Evolutionary conservation across 2,329 filamentous ascomycete species (phyloP).

Genomic region (Fusarium verticillioides): DNA sequence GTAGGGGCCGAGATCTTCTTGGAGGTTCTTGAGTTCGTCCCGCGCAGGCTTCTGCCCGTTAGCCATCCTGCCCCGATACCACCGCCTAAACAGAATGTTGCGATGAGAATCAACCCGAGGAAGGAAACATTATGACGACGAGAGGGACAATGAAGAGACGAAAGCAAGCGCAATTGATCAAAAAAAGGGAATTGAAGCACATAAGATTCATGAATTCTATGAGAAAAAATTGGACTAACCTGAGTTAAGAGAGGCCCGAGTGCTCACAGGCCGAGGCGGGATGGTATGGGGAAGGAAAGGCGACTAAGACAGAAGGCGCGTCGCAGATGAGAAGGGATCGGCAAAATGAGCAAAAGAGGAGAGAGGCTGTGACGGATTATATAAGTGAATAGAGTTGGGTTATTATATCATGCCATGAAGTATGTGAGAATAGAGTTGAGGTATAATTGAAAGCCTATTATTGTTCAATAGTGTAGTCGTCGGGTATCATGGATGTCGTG

Average conservation of each 20-base stretch:
- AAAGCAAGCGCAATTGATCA: background rate
- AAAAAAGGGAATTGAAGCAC: background rate
- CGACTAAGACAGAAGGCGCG: constrained; percentile 36
- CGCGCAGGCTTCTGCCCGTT: constrained; percentile 48
- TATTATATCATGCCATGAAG: constrained; percentile 27
- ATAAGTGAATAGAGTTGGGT: background rate
- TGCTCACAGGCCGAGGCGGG: constrained; percentile 35
- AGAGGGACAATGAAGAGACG: constrained; percentile 1
- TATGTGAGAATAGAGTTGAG: constrained; percentile 1
- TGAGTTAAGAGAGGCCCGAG: constrained; percentile 33
- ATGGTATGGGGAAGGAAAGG: constrained; percentile 41
- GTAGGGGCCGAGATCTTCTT: constrained; percentile 50
- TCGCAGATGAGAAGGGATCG: constrained; percentile 33
- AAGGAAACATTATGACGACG: constrained; percentile 32
- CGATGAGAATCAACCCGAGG: constrained; percentile 47
- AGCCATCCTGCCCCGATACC: constrained; percentile 49
- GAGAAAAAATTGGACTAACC: constrained; percentile 33
- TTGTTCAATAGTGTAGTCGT: constrained; percentile 4
- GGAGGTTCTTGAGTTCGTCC: constrained; percentile 50
- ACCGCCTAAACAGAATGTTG: constrained; percentile 45
- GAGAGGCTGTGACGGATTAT: background rate
- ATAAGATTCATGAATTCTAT: constrained; percentile 13
- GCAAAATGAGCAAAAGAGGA: constrained; percentile 2
- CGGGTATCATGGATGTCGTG: constrained; percentile 34
- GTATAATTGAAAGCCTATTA: constrained; percentile 18